Conservation (phyloP, 129 eudicot species). For the Kitagawia praeruptora region DNA sequence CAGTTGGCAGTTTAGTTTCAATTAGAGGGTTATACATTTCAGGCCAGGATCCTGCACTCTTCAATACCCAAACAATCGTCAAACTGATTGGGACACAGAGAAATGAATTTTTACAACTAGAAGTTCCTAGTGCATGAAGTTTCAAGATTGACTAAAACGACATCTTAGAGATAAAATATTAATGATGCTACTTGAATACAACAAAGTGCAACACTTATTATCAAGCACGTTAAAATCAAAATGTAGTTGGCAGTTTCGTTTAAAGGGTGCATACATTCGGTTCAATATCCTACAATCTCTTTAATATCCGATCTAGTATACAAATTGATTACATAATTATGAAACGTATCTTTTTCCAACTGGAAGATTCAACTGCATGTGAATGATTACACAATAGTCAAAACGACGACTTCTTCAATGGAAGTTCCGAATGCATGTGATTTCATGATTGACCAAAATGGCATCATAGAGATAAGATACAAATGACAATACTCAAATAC, state of each 20-base stretch:
- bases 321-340: too few species aligned
- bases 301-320: too few species aligned
- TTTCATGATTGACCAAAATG: neutral
- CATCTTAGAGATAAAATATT: neutral
- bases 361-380: too few species aligned
- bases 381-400: too few species aligned
- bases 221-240: neutral
- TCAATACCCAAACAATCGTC: neutral
- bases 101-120: neutral
- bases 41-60: neutral
- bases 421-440: neutral
- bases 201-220: neutral
- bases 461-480: neutral
- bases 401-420: neutral
- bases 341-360: too few species aligned
- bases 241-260: neutral
- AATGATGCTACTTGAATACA: neutral
- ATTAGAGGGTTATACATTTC: neutral
- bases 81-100: neutral
- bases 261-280: neutral
- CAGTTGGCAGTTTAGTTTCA: neutral
- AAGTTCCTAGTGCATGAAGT: neutral
- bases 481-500: neutral
- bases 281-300: neutral
- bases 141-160: neutral